Base-by-base conservation (phyloP, 2,329 filamentous ascomycete genomes). In the Sclerotinia minor region DNA sequence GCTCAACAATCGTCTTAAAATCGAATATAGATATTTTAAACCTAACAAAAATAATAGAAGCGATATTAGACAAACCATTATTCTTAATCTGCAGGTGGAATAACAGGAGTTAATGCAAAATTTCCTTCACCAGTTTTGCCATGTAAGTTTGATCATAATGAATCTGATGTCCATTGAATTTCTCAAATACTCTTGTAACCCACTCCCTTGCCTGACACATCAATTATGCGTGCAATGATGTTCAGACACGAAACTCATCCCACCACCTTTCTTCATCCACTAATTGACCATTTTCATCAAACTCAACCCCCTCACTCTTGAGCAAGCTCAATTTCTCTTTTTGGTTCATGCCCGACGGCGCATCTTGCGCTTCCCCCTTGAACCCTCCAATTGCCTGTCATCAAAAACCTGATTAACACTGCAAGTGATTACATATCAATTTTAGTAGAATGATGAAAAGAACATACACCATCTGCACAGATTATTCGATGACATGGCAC, bases 401-500 rank as follows among this genome's bases (percentile, higher is more conserved):
- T 15, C 5, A 26, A 52, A 3, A 26, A 70, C 13, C 49, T 47
- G n/a, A 49, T 58, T 49, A 41, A 24, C 6, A 13, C 32, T 26
- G 15, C 11, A 15, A 35, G 24, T 57, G 8, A 50, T 2, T 60
- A 24, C 3, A 38, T 35, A 29, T 17, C n/a, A 32, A 5, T 4
- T 24, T 57, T 21, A 21, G 29, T 11, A 15, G 38, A 67, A 63
- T 41, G 2, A 6, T 8, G 6, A 26, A 19, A 15, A 19, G 6
- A 2, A 74, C 80, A 71, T 73, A 83, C 82, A 5, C 85, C 83
- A 70, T 83, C 82, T 41, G 81, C 82, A 13, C 83, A 83, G 64
- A 89, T 82, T 7, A 88, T 83, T 4, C 87, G 80, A 76, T 88
- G 74, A 83, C 86, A 88, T 0, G 86, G 87, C 4, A 89, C 84